Evolutionary conservation across 2,329 filamentous ascomycete species (phyloP).

Genomic region (Nemania diffusa): DNA sequence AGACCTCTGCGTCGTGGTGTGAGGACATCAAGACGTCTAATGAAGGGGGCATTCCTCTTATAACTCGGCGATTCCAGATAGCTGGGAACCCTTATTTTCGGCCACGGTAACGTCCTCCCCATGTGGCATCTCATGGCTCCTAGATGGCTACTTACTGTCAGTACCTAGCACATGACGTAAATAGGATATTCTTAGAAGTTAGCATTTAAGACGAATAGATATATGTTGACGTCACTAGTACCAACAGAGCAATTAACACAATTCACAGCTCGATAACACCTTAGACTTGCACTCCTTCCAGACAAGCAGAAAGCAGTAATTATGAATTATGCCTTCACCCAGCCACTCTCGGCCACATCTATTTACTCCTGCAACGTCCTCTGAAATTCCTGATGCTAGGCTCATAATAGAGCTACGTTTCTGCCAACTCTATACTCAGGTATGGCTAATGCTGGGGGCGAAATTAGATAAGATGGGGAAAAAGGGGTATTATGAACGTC

Average conservation of each 20-base stretch:
- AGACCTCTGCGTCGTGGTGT: neutral
- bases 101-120: neutral
- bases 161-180: too few species aligned
- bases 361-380: neutral
- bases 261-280: too few species aligned
- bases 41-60: constrained; percentile 4
- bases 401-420: neutral
- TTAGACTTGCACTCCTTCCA: neutral
- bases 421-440: constrained; percentile 6
- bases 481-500: constrained; percentile 28
- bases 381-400: neutral
- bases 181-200: too few species aligned
- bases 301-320: neutral
- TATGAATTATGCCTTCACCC: neutral
- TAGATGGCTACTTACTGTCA: too few species aligned
- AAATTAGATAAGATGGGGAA: constrained; percentile 17
- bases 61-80: neutral
- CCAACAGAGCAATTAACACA: too few species aligned
- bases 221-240: too few species aligned
- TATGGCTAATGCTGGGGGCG: constrained; percentile 9
- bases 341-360: neutral
- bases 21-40: neutral
- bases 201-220: too few species aligned
- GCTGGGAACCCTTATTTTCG: neutral
- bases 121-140: too few species aligned